Percentiles rank a stretch among this genome's conserved stretches.
These are phyloP conservation scores for Haplosporangium sp. DNA, from an alignment of 371 early-diverging fungal genomes.

Conservation along the genomic window DNA sequence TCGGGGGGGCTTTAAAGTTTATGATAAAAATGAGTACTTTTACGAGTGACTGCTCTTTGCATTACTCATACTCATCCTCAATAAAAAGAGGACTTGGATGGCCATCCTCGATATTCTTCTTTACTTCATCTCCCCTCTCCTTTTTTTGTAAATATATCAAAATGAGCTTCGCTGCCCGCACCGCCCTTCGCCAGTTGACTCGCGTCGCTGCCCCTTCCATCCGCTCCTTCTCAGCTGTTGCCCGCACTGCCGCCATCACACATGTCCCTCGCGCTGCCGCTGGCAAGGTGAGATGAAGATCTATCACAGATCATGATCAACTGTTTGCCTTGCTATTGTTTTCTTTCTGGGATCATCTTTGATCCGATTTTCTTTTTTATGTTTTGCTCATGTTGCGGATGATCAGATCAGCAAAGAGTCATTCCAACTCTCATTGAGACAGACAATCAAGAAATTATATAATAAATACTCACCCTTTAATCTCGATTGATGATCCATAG, in stretches of 20 bases:
- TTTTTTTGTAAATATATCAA: background rate
- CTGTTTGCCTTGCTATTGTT: background rate
- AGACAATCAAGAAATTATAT: background rate
- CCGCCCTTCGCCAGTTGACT: conserved; percentile 54
- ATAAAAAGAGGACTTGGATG: background rate
- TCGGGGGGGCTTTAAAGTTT: background rate
- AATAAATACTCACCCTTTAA: background rate
- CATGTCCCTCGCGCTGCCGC: conserved; percentile 54
- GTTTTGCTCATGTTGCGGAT: background rate
- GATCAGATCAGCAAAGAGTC: conserved; percentile 1
- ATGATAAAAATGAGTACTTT: background rate
- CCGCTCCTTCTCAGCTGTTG: conserved; percentile 55
- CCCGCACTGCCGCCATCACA: conserved; percentile 50
- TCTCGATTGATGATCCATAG: conserved; percentile 14
- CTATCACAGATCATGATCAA: background rate
- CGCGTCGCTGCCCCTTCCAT: conserved; percentile 52
- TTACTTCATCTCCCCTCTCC: background rate
- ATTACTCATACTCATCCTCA: conserved; percentile 3
- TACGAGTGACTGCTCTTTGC: background rate
- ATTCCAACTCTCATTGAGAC: conserved; percentile 7
- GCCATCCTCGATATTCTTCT: background rate
- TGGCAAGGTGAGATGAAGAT: conserved; percentile 16
- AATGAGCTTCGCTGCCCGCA: conserved; percentile 55
- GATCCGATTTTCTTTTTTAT: background rate
- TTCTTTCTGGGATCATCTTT: background rate